phyloP scores from a whole-genome alignment of 768 basidiomycete genomes.

The Collybia sp. region DNA sequence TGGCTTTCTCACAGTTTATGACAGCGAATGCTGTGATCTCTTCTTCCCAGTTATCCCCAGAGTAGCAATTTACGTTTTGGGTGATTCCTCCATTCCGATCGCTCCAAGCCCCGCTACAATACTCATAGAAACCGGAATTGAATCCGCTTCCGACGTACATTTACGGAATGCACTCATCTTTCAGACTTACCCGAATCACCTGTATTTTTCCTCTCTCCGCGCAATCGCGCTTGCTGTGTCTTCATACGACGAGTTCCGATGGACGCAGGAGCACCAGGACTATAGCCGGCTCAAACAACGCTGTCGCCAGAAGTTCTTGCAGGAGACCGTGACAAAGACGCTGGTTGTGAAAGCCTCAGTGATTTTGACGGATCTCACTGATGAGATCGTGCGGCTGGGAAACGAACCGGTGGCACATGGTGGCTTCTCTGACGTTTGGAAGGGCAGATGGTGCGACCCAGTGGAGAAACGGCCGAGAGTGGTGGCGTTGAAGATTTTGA shows the following conservation, averaged over 20 bases:
- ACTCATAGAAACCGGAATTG: slow-evolving; percentile 43
- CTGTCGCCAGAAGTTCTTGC: slow-evolving; percentile 50
- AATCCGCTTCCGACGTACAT: slow-evolving; percentile 52
- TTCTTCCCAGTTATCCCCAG: slow-evolving; percentile 55
- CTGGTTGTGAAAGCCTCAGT: slow-evolving; percentile 45
- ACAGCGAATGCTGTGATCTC: slow-evolving; percentile 41
- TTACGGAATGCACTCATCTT: slow-evolving; percentile 56
- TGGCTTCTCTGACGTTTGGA: slow-evolving; percentile 60
- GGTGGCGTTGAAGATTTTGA: slow-evolving; percentile 52
- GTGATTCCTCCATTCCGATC: slow-evolving; percentile 14
- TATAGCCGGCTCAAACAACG: slow-evolving; percentile 52
- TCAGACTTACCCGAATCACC: slow-evolving; percentile 41
- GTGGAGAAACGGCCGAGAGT: slow-evolving; percentile 30
- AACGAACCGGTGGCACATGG: slow-evolving; percentile 46
- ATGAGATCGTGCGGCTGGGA: slow-evolving; percentile 44
- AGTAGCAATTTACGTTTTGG: slow-evolving; percentile 49
- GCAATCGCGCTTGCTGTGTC: slow-evolving; percentile 48
- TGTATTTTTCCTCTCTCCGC: slow-evolving; percentile 51
- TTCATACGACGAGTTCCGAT: slow-evolving; percentile 54
- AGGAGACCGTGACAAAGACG: slow-evolving; percentile 53
- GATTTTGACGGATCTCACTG: slow-evolving; percentile 49
- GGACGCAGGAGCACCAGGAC: slow-evolving; percentile 49
- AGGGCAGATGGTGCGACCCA: slow-evolving; percentile 47
- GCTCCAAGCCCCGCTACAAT: slow-evolving; percentile 15
- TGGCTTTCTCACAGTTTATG: not conserved